Conservation (phyloP, 2,329 filamentous ascomycete species). For the Fusarium hainanense region DNA sequence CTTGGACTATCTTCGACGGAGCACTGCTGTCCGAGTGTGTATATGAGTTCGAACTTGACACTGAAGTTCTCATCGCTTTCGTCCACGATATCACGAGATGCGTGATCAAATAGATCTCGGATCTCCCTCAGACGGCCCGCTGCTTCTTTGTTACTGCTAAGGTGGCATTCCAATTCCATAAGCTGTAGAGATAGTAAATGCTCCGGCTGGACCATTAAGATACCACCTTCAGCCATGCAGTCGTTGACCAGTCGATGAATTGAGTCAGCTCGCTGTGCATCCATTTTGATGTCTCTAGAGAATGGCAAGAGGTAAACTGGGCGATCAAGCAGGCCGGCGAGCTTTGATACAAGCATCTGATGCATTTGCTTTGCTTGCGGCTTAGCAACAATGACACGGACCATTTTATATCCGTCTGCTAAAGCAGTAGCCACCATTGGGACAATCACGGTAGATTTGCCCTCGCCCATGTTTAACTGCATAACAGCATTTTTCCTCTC, state of each 20-base stretch:
- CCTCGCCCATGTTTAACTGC: constrained; percentile 78
- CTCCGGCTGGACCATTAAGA: constrained; percentile 72
- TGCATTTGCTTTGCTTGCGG: constrained; percentile 71
- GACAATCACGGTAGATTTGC: constrained; percentile 76
- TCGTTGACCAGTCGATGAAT: neutral
- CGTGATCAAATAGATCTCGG: neutral
- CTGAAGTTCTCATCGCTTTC: constrained; percentile 69
- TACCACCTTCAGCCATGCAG: constrained; percentile 54
- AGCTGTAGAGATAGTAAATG: constrained; percentile 72
- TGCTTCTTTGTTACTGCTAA: neutral
- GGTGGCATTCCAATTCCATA: constrained; percentile 63
- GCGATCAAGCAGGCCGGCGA: constrained; percentile 65
- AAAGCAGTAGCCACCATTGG: constrained; percentile 69
- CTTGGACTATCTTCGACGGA: constrained; percentile 64
- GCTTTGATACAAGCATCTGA: constrained; percentile 43
- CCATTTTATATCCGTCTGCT: constrained; percentile 61
- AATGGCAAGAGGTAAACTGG: constrained; percentile 69
- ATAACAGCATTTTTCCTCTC: constrained; percentile 61
- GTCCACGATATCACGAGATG: constrained; percentile 69
- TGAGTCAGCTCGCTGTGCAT: neutral
- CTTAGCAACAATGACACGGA: constrained; percentile 70
- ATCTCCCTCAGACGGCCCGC: neutral
- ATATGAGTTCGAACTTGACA: constrained; percentile 66
- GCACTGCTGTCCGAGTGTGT: constrained; percentile 62
- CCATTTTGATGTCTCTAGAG: constrained; percentile 59